These are phyloP conservation scores for Silene uniflora DNA, from an alignment of 148 eudicot species.

Conservation along the genomic window DNA sequence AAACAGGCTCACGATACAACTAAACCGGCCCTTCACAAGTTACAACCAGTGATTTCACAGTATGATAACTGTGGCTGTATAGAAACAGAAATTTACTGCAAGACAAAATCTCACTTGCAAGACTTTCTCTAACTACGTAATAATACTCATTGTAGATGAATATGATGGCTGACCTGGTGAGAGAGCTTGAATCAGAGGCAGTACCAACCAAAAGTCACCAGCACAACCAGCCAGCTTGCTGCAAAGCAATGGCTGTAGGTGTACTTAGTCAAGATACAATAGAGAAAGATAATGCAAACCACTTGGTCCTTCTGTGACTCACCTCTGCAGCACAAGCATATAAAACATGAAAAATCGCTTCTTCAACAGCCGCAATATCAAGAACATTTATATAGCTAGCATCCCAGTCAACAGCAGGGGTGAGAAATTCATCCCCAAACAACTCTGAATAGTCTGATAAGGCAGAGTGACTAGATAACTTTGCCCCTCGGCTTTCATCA, in stretches of 20 bases:
- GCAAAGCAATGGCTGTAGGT: conserved; percentile 62
- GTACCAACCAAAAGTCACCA: conserved; percentile 63
- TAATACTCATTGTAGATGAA: conserved; percentile 8
- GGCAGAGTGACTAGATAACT: conserved; percentile 28
- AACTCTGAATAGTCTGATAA: conserved; percentile 57
- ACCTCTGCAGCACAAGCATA: conserved; percentile 81
- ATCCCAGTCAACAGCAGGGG: conserved; percentile 54
- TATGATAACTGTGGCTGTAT: background rate
- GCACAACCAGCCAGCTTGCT: conserved; percentile 56
- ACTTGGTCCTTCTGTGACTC: conserved; percentile 15
- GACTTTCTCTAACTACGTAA: background rate
- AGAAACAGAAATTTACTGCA: background rate
- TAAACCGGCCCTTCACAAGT: background rate
- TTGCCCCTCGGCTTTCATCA: conserved; percentile 39
- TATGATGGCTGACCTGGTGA: conserved; percentile 54
- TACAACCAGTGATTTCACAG: background rate
- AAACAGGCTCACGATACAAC: background rate
- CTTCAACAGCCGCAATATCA: conserved; percentile 63
- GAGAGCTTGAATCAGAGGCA: conserved; percentile 79
- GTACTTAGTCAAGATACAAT: conserved; percentile 21
- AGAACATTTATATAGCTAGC: conserved; percentile 47
- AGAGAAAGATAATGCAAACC: conserved; percentile 11
- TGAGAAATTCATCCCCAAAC: conserved; percentile 63
- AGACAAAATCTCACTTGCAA: background rate
- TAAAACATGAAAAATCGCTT: conserved; percentile 70